Evolutionary conservation across 83 land plant species (phyloP).

Genomic region (Diphasiastrum complanatum): DNA sequence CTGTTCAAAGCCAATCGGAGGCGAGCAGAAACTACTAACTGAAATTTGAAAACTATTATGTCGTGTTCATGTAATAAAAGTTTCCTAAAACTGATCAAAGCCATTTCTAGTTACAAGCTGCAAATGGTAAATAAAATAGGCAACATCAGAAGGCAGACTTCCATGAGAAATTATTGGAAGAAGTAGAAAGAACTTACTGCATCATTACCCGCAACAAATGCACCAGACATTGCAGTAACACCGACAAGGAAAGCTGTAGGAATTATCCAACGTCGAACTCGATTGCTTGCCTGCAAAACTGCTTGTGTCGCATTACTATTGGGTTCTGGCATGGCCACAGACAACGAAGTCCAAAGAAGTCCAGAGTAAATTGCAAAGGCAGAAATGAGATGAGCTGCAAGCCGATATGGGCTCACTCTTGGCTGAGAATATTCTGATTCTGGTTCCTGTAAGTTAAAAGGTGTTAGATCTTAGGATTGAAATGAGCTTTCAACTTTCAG

Average conservation of each 20-base stretch:
- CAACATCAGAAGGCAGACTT: no score
- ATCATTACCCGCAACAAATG: constrained; percentile 99
- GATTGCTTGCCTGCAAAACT: constrained; percentile 50
- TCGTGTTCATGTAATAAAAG: no score
- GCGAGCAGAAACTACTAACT: no score
- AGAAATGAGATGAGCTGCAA: constrained; percentile 87
- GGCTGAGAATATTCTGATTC: constrained; percentile 73
- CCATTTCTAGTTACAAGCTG: no score
- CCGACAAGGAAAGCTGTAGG: constrained; percentile 79
- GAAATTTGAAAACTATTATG: no score
- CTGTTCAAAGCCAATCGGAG: no score
- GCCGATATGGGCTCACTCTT: constrained; percentile 91
- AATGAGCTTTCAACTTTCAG: no score
- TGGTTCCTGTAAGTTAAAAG: constrained; percentile 59
- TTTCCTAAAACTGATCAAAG: no score
- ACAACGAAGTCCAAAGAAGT: constrained; percentile 90
- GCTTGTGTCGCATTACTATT: constrained; percentile 40
- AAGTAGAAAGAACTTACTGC: constrained; percentile 51
- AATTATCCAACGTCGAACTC: constrained; percentile 59
- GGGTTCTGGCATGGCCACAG: constrained; percentile 80
- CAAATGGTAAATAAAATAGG: no score
- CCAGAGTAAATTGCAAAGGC: constrained; percentile 91
- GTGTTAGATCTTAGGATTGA: no score
- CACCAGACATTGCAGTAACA: constrained; percentile 90
- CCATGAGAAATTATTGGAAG: constrained; percentile 2